These are phyloP conservation scores for Komagataella phaffii DNA, from an alignment of 805 yeast genomes.

Conservation along the genomic window DNA sequence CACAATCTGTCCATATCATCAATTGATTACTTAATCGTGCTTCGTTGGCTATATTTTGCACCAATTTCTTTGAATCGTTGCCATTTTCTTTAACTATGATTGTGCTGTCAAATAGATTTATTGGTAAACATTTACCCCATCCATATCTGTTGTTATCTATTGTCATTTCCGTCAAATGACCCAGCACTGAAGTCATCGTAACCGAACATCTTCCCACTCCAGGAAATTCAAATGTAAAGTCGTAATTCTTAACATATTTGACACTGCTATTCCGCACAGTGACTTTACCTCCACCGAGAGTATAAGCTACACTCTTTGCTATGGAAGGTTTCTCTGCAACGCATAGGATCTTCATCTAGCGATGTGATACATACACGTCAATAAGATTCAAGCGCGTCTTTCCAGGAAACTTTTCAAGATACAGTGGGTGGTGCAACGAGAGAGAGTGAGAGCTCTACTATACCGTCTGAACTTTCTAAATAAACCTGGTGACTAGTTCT, in stretches of 20 bases:
- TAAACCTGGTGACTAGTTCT: neutral
- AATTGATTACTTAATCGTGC: constrained; percentile 45
- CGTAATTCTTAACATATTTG: constrained; percentile 69
- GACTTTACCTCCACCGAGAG: constrained; percentile 62
- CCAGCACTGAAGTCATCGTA: constrained; percentile 87
- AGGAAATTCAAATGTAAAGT: constrained; percentile 56
- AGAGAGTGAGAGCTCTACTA: neutral
- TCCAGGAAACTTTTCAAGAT: neutral
- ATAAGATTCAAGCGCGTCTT: neutral
- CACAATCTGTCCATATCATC: constrained; percentile 98
- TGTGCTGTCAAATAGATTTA: constrained; percentile 61
- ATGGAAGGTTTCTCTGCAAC: constrained; percentile 97
- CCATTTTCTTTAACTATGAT: constrained; percentile 22
- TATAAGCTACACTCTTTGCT: constrained; percentile 67
- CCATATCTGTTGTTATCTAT: constrained; percentile 44
- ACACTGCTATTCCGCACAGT: constrained; percentile 32
- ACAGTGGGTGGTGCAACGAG: neutral
- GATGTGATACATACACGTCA: neutral
- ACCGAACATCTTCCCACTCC: constrained; percentile 54
- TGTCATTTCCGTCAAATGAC: constrained; percentile 49
- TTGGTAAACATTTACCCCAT: constrained; percentile 58
- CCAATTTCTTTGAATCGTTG: constrained; percentile 28
- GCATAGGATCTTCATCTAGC: constrained; percentile 62
- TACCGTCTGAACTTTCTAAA: neutral
- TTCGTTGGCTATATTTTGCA: constrained; percentile 53